These are phyloP conservation scores for Arthrinium phaeospermum DNA, from an alignment of 2,329 filamentous ascomycete species.

Conservation along the genomic window DNA sequence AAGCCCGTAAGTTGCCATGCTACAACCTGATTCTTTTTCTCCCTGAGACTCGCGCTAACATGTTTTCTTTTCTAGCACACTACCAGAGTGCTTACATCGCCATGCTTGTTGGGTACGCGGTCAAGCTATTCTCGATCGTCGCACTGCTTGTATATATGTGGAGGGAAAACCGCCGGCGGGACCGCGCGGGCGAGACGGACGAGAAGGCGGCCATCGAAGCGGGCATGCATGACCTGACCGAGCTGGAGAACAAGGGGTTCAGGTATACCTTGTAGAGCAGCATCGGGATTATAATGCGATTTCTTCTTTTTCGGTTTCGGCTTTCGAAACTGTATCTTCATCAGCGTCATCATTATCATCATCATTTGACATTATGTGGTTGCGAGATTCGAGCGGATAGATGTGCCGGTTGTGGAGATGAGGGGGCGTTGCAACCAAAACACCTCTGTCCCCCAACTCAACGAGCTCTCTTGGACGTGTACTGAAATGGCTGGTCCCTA, in stretches of 20 bases:
- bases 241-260: slow-evolving; percentile 40
- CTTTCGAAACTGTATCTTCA: neutral
- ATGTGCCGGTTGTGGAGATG: neutral
- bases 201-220: slow-evolving; percentile 37
- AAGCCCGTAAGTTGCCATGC: slow-evolving; percentile 31
- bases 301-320: neutral
- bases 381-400: neutral
- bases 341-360: neutral
- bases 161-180: slow-evolving; percentile 35
- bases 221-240: slow-evolving; percentile 40
- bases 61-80: slow-evolving; percentile 28
- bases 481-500: neutral
- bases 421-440: neutral
- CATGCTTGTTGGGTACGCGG: slow-evolving; percentile 39
- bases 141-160: slow-evolving; percentile 39
- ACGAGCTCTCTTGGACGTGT: neutral
- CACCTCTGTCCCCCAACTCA: neutral
- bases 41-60: neutral
- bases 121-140: slow-evolving; percentile 36
- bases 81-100: slow-evolving; percentile 41
- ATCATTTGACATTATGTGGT: neutral
- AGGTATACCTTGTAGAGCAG: slow-evolving; percentile 34
- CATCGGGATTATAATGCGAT: neutral
- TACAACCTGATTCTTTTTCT: neutral
- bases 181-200: slow-evolving; percentile 33